Conservation (phyloP, 768 basidiomycete genomes). For the Lenzites betulinus region DNA sequence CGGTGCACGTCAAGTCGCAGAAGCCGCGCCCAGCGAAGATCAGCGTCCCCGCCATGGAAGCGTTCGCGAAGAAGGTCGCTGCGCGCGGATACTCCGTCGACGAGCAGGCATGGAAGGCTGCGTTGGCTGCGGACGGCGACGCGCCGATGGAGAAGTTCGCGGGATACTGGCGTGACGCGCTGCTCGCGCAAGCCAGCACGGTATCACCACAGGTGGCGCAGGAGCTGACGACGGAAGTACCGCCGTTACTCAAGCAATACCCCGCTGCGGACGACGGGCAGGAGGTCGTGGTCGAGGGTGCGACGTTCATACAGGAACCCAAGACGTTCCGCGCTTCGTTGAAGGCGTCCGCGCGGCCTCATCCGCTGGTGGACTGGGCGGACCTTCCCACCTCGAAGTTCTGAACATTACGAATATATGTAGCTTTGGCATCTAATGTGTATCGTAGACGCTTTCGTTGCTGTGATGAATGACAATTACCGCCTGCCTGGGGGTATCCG, state of each 20-base stretch:
- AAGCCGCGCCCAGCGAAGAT: constrained; percentile 61
- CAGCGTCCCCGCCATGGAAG: constrained; percentile 62
- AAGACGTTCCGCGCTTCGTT: constrained; percentile 66
- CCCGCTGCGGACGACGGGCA: constrained; percentile 57
- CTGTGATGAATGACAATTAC: not conserved
- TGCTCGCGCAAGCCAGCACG: constrained; percentile 42
- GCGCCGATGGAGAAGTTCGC: constrained; percentile 63
- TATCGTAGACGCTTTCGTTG: constrained; percentile 1
- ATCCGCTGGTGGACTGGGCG: constrained; percentile 71
- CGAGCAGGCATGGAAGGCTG: constrained; percentile 51
- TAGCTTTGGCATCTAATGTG: not conserved
- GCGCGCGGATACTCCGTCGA: constrained; percentile 51
- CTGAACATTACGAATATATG: constrained; percentile 34
- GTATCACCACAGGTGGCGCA: constrained; percentile 41
- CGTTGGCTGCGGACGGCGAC: constrained; percentile 50
- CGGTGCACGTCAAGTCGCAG: constrained; percentile 78
- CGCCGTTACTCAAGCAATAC: constrained; percentile 54
- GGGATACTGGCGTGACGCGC: constrained; percentile 56
- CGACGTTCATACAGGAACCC: constrained; percentile 65
- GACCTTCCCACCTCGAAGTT: constrained; percentile 66
- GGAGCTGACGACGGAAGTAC: constrained; percentile 55
- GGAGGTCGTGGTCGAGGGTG: constrained; percentile 44
- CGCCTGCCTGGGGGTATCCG: too few species aligned
- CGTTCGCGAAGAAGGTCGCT: constrained; percentile 57
- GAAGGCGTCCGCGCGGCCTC: constrained; percentile 54